Evolutionary conservation across 2,329 filamentous ascomycete species (phyloP).

Genomic region (Alternaria rosae): DNA sequence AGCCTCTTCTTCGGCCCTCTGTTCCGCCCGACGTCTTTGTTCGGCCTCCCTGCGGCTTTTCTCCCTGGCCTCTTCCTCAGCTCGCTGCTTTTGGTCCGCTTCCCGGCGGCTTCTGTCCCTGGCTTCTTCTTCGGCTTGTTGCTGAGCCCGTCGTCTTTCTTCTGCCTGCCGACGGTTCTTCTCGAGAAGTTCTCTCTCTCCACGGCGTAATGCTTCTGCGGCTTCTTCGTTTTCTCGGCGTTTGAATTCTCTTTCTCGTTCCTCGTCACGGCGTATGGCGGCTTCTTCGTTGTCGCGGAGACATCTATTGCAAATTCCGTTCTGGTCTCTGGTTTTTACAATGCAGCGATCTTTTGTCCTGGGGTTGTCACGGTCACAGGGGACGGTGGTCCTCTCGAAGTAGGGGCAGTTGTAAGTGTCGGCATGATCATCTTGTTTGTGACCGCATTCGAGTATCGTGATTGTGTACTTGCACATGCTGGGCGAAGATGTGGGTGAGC

Average conservation of each 20-base stretch:
- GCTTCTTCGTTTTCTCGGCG: slow-evolving; percentile 14
- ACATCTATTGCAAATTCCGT: slow-evolving; percentile 29
- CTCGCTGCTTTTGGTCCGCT: not conserved
- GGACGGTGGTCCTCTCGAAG: slow-evolving; percentile 15
- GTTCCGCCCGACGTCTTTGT: not conserved
- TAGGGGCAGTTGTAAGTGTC: slow-evolving; percentile 24
- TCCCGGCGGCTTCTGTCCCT: not conserved
- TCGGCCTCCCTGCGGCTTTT: not conserved
- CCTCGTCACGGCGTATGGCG: slow-evolving; percentile 17
- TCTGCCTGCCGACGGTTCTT: slow-evolving; percentile 6
- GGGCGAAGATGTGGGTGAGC: not conserved
- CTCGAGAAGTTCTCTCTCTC: slow-evolving; percentile 10
- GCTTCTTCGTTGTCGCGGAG: slow-evolving; percentile 18
- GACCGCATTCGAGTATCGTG: slow-evolving; percentile 28
- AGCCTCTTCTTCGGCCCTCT: slow-evolving; percentile 1
- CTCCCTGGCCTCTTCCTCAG: not conserved
- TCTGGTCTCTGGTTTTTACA: slow-evolving; percentile 16
- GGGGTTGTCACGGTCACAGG: slow-evolving; percentile 29
- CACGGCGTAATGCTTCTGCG: slow-evolving; percentile 14
- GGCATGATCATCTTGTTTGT: slow-evolving; percentile 27
- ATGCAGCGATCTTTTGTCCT: slow-evolving; percentile 21
- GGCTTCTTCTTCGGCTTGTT: not conserved
- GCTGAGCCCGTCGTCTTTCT: slow-evolving; percentile 5
- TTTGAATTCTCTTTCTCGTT: slow-evolving; percentile 13
- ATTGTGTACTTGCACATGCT: slow-evolving; percentile 35